Base-by-base conservation (phyloP, 1,284 basidiomycete genomes). In the Tetrapyrgos nigripes region DNA sequence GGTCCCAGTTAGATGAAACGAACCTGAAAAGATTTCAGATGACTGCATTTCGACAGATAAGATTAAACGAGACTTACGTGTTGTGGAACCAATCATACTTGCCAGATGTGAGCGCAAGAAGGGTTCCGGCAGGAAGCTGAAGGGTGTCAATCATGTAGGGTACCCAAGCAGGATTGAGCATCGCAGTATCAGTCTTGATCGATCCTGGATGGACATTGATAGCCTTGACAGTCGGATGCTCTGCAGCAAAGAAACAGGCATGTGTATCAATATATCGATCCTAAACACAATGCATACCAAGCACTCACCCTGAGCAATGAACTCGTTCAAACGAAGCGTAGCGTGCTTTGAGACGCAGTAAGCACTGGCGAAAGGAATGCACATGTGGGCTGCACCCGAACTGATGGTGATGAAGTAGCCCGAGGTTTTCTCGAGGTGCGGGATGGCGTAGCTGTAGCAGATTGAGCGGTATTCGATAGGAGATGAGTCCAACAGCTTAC, bases 1-100 rank as follows among this genome's bases (percentile, higher is more conserved):
- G 17, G 37, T 55, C 53, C 53, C 53, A 55, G 44, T 47, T 55
- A 4, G 53, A 21, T 0, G 53, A 55, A 49, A 55, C 28, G 23
- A 55, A 55, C 21, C 53, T 55, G 37, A 29, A 29, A 14, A 46
- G 14, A 33, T 9, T 23, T 33, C 6, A 47, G 19, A 14, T 3
- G 3, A 21, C n/a, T 47, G n/a, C 13, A n/a, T 45, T 19, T 9
- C n/a, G 26, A 53, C 2, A 2, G 29, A 28, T 14, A n/a, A 31
- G 6, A 23, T 8, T 9, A 23, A 24, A 24, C 24, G 19, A n/a
- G 11, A n/a, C 53, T 35, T 37, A 55, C 53, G 31, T 55, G 35
- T 47, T 47, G 5, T 29, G 35, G 17, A 55, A 33, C 44, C 44
- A 55, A 33, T 55, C 45, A 29, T 48, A 55, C 29, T 35, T 55